Base-by-base conservation (phyloP, 2,329 filamentous ascomycete species). In the Cercospora zeina region DNA sequence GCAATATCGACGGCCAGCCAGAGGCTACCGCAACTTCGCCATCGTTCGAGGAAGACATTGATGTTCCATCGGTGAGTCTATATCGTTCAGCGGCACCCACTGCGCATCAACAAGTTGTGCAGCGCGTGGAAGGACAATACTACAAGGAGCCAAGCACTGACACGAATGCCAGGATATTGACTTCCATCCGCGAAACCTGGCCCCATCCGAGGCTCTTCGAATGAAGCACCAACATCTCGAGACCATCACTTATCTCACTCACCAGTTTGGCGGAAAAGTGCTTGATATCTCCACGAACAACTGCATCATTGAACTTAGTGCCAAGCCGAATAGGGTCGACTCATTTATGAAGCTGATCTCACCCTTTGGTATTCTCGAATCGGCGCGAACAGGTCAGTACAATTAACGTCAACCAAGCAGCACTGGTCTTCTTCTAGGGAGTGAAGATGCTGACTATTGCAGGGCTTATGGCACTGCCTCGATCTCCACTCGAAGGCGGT, bases 221-320 rank as follows among this genome's bases (percentile, higher is more conserved):
- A 90, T 97, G 79, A 99, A 99, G 83, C 93, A 97, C 76, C 91
- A 97, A 81, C 95, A 99, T 82, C 79, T 99, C 70, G 91, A 93
- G 81, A 92, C 90, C 61, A 96, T 99, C 73, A 99, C 95, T 61
- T 95, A 96, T 78, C 87, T 99, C 75, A 89, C 93, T 16, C 95
- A 99, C 80, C 95, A 99, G 74, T 99, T 99, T 72, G 93, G 93
- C 61, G 95, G 95, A 67, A 99, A 99, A 81, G 90, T 99, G 27
- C 79, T 99, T 71, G 95, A 99, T 77, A 97, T 99, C 72, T 96
- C 92, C 82, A 97, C 91, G 58, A 97, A 91, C 79, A 97, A 96
- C 80, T 97, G 95, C 79, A 97, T 97, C 77, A 93, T 99, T 63
- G 95, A 99, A 79, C 78, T 99, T 7, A 96, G 92, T 58, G 95